Evolutionary conservation across 495 filamentous ascomycete genomes (phyloP).

Genomic region (Xylaria acuta): DNA sequence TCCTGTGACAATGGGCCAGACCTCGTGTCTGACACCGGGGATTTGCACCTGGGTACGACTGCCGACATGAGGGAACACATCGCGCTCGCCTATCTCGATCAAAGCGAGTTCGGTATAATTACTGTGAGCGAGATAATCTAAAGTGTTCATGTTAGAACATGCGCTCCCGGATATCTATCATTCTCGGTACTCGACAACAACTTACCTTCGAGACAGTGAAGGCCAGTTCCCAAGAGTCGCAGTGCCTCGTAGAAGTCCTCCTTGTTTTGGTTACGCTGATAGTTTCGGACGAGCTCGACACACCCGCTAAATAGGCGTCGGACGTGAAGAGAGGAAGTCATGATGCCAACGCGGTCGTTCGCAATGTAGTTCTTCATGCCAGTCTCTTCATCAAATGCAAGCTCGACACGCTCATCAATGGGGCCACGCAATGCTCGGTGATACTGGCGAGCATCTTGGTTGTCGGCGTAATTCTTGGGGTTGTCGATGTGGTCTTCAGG

Average conservation of each 20-base stretch:
- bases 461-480: slow-evolving; percentile 79
- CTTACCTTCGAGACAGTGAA: slow-evolving; percentile 83
- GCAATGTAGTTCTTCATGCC: slow-evolving; percentile 94
- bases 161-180: background rate
- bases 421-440: slow-evolving; percentile 80
- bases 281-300: slow-evolving; percentile 76
- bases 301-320: slow-evolving; percentile 72
- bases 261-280: slow-evolving; percentile 65
- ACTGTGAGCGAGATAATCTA: slow-evolving; percentile 87
- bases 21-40: slow-evolving; percentile 63
- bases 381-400: slow-evolving; percentile 76
- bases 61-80: slow-evolving; percentile 86
- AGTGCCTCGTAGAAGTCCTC: slow-evolving; percentile 84
- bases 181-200: background rate
- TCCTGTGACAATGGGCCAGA: slow-evolving; percentile 84
- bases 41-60: slow-evolving; percentile 69
- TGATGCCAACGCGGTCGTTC: slow-evolving; percentile 74
- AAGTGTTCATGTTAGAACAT: slow-evolving; percentile 20
- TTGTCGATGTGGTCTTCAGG: slow-evolving; percentile 92
- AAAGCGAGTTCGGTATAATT: slow-evolving; percentile 88
- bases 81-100: slow-evolving; percentile 79
- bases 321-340: slow-evolving; percentile 76
- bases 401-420: slow-evolving; percentile 77
- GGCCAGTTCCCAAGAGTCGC: slow-evolving; percentile 80
- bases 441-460: slow-evolving; percentile 82